Conservation (phyloP, 2,329 filamentous ascomycete species). For the Dendryphion nanum region DNA sequence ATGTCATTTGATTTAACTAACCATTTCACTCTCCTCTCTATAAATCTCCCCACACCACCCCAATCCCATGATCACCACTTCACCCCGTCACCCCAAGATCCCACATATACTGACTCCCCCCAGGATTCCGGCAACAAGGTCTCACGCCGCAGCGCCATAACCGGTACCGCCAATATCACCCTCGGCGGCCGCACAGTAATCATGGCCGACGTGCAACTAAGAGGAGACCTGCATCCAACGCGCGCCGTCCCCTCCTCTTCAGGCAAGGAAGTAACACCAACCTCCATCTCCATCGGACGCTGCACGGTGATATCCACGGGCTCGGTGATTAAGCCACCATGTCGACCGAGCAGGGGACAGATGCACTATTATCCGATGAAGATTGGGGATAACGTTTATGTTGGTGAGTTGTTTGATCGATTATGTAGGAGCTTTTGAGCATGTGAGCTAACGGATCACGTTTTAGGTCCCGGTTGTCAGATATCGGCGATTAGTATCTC, state of each 20-base stretch:
- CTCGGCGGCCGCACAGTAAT: conserved; percentile 93
- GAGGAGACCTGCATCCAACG: conserved; percentile 70
- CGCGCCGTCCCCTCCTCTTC: conserved; percentile 35
- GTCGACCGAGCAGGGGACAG: conserved; percentile 72
- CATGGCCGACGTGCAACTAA: conserved; percentile 89
- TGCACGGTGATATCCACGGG: conserved; percentile 86
- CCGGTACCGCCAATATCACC: conserved; percentile 97
- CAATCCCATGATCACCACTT: background rate
- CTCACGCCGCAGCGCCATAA: conserved; percentile 83
- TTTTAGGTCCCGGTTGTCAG: conserved; percentile 54
- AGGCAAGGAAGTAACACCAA: conserved; percentile 31
- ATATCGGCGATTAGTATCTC: conserved; percentile 83
- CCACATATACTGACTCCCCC: background rate
- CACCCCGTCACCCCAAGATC: background rate
- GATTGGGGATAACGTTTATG: conserved; percentile 91
- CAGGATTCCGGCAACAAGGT: conserved; percentile 99
- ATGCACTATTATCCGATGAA: conserved; percentile 84
- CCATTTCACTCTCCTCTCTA: background rate
- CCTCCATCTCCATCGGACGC: conserved; percentile 80
- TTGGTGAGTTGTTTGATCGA: conserved; percentile 56
- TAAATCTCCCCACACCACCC: background rate
- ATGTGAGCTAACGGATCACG: background rate
- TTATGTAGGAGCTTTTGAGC: background rate
- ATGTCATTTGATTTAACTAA: too few species aligned
- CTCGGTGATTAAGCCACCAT: conserved; percentile 78